Conservation (phyloP, 108 stramenopile genomes). For the Conticribra guillardii region DNA sequence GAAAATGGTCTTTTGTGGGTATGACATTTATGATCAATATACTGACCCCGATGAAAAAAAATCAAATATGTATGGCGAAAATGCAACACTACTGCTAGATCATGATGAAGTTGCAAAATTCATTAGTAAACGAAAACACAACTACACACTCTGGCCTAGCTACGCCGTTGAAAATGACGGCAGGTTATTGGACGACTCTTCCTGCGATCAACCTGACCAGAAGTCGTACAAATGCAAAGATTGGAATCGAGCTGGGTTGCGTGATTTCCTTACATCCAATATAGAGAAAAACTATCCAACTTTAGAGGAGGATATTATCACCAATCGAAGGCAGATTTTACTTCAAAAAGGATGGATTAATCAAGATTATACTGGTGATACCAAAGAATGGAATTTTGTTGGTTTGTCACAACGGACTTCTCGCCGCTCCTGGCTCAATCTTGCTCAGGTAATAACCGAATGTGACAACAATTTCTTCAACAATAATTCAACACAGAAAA, state of each 20-base stretch:
- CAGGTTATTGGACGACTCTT: too few relatives aligned
- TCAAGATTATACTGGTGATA: conserved; percentile 3
- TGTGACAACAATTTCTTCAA: conserved; percentile 30
- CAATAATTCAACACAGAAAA: conserved; percentile 10
- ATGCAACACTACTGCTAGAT: background rate
- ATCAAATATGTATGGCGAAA: too few relatives aligned
- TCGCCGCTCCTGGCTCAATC: conserved; percentile 22
- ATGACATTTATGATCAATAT: conserved; percentile 9
- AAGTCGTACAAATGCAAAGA: background rate
- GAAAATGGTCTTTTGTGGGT: conserved; percentile 55
- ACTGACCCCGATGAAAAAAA: background rate
- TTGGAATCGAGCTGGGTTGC: background rate
- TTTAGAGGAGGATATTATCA: background rate
- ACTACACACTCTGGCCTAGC: background rate
- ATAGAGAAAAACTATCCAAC: background rate
- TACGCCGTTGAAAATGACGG: background rate
- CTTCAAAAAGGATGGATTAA: background rate
- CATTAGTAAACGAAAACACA: background rate
- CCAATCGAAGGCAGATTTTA: conserved; percentile 6
- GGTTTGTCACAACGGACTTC: conserved; percentile 20
- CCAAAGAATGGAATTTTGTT: conserved; percentile 27
- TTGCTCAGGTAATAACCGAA: conserved; percentile 21
- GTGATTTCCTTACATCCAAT: background rate
- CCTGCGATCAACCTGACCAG: background rate
- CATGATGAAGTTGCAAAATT: background rate